These are phyloP conservation scores for Nannizziopsis arthrosporioides DNA, from an alignment of 2,329 filamentous ascomycete genomes.

Conservation along the genomic window DNA sequence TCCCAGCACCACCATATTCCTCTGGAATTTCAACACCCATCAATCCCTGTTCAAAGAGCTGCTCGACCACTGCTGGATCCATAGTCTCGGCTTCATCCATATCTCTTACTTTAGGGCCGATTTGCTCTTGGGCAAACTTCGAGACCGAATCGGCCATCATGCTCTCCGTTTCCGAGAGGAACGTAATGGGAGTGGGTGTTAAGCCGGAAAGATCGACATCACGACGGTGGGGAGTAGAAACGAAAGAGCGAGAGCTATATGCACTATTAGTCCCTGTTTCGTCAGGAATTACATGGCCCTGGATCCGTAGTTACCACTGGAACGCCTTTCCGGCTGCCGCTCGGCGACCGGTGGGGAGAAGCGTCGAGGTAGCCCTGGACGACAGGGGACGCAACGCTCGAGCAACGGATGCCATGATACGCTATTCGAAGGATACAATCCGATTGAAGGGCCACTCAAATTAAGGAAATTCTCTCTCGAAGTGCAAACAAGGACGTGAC, in stretches of 20 bases:
- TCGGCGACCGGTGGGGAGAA: constrained; percentile 31
- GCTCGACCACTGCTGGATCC: constrained; percentile 78
- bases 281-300: no score
- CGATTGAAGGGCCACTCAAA: not conserved
- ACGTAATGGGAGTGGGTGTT: constrained; percentile 81
- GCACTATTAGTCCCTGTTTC: no score
- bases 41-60: constrained; percentile 90
- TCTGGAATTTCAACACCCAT: constrained; percentile 98
- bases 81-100: constrained; percentile 97
- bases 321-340: constrained; percentile 29
- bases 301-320: constrained; percentile 28
- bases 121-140: constrained; percentile 80
- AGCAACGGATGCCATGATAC: constrained; percentile 39
- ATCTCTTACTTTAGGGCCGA: constrained; percentile 81
- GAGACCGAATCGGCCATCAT: constrained; percentile 82
- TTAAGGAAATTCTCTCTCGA: constrained; percentile 6
- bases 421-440: not conserved
- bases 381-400: constrained; percentile 38
- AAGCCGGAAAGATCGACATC: constrained; percentile 59
- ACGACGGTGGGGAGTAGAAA: constrained; percentile 47
- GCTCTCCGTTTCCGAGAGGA: constrained; percentile 77
- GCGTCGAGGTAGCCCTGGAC: constrained; percentile 27
- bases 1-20: constrained; percentile 88
- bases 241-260: constrained; percentile 44
- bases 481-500: not conserved